Conservation (phyloP, 108 stramenopile genomes). For the Parietichytrium sp. region DNA sequence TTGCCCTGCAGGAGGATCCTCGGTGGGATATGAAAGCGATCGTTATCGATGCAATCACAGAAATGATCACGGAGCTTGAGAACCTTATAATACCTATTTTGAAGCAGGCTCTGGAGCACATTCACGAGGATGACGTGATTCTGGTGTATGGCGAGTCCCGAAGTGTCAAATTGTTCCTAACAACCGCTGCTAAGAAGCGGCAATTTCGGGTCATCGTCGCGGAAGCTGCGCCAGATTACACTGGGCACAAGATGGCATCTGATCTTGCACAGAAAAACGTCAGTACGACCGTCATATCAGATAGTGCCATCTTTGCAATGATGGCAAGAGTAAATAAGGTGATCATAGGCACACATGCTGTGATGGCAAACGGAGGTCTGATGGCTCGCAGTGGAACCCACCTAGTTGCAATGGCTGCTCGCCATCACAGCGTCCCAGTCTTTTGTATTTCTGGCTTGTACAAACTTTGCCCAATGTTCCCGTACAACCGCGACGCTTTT, state of each 20-base stretch:
- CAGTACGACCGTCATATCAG: conserved; percentile 71
- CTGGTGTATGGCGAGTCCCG: conserved; percentile 80
- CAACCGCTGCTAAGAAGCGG: conserved; percentile 33
- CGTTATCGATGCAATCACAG: conserved; percentile 82
- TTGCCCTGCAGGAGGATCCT: neutral
- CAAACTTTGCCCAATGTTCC: conserved; percentile 94
- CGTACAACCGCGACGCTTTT: conserved; percentile 91
- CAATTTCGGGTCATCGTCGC: conserved; percentile 89
- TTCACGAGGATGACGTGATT: conserved; percentile 90
- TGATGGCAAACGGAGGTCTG: conserved; percentile 92
- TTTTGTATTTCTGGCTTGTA: conserved; percentile 88
- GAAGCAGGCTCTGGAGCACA: conserved; percentile 81
- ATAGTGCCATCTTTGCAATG: conserved; percentile 70
- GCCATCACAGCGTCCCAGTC: conserved; percentile 84
- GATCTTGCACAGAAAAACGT: conserved; percentile 73
- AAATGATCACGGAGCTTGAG: conserved; percentile 78
- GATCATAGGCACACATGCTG: conserved; percentile 85
- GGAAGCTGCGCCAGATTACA: conserved; percentile 80
- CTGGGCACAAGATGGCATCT: conserved; percentile 79
- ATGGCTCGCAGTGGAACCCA: conserved; percentile 83
- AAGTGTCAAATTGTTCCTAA: conserved; percentile 71
- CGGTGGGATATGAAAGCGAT: conserved; percentile 64
- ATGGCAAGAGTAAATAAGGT: conserved; percentile 94
- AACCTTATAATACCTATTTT: conserved; percentile 80
- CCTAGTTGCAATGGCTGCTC: conserved; percentile 86